Conservation (phyloP, 2,329 filamentous ascomycete species). For the Pseudocercospora pini-densiflorae region DNA sequence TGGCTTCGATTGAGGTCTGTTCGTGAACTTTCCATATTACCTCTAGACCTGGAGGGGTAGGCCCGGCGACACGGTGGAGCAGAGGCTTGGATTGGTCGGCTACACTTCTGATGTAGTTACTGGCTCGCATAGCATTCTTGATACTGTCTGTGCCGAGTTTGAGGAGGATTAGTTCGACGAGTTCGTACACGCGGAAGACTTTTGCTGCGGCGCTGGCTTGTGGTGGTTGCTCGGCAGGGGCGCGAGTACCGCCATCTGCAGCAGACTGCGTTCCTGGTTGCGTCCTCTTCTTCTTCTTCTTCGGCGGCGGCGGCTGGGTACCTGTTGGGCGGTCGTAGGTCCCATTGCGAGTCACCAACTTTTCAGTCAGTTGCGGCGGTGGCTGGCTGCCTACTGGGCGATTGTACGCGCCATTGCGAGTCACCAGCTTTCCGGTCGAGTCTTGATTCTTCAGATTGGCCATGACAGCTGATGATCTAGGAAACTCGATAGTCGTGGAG, state of each 20-base stretch:
- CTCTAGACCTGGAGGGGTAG: no score
- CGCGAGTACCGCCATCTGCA: no score
- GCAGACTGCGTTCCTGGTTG: not conserved
- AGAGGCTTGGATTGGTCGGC: no score
- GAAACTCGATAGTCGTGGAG: no score
- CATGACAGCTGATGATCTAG: not conserved
- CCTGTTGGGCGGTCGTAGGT: not conserved
- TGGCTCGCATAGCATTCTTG: not conserved
- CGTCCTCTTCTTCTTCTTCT: not conserved
- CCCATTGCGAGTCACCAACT: not conserved
- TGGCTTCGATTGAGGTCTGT: no score
- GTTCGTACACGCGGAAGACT: not conserved
- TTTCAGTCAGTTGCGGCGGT: not conserved
- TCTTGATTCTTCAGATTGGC: not conserved
- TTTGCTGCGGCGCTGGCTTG: not conserved
- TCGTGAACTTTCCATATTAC: no score
- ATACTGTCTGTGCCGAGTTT: not conserved
- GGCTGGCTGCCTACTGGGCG: not conserved
- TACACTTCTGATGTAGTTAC: not conserved
- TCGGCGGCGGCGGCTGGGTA: not conserved
- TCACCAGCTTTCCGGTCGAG: not conserved
- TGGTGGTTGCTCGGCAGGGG: not conserved
- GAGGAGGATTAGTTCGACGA: no score
- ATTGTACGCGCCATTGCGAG: not conserved
- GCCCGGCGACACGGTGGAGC: no score